Base-by-base conservation (phyloP, 2,329 filamentous ascomycete genomes). In the Didymella segeticola region DNA sequence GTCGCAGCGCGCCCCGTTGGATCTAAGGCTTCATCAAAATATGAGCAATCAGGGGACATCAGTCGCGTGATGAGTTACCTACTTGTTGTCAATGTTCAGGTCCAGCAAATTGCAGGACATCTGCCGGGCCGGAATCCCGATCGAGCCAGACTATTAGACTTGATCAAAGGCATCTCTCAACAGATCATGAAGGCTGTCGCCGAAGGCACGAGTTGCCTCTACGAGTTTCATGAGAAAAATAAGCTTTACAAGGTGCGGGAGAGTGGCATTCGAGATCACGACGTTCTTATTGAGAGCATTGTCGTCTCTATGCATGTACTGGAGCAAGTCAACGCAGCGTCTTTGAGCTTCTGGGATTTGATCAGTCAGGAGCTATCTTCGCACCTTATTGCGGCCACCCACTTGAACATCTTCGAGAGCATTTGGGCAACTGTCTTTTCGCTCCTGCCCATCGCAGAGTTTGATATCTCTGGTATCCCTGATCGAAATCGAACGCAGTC, bases 361-460 rank as follows among this genome's bases (percentile, higher is more conserved):
- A 60, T 79, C 10, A 76, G 77, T 29, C 61, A 69, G 25, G 73
- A 65, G 57, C 71, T 74, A 26, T 48, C 60, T 30, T 22, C 53
- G 34, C 47, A 57, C 2, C 43, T 69, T 6, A 29, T 51, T 7
- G 60, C 48, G 2, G 53, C 68, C 5, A 59, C 42, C 10, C 60
- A 73, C 9, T 39, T 79, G 6, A 57, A 61, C 15, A 53, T 61
- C 43, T 69, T 78, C 14, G 72, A 80, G 47, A 59, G 65, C 37
- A 56, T 71, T 12, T 78, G 77, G 73, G 72, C 75, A 34, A 72
- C 73, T n/a, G 33, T 84, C 1, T 84, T 86, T 60, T 78, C 76
- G 1, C 61, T 83, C 1, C 72, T 86, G 11, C 84, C 85, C 2
- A 75, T 83, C 14, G 67, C 78, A 7, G 82, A 84, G 54, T 69